Evolutionary conservation across 208 protist genomes (phyloP).

Genomic region (Trypanosoma conorhini): DNA sequence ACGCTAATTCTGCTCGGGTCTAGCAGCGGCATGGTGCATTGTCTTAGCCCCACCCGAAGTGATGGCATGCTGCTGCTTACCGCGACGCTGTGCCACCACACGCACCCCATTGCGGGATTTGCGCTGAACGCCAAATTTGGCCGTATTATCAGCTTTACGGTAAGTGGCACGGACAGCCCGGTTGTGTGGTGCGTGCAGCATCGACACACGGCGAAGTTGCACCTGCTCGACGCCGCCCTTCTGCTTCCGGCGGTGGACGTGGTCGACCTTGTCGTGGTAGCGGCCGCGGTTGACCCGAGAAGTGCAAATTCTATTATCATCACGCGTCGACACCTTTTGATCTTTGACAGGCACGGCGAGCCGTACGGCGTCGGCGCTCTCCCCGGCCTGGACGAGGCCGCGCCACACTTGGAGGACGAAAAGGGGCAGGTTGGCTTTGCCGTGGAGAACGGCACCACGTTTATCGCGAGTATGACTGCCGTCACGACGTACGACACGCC

Average conservation of each 20-base stretch:
- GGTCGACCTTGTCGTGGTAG: slow-evolving; percentile 38
- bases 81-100: slow-evolving; percentile 66
- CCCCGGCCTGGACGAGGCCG: slow-evolving; percentile 16
- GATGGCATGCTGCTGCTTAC: slow-evolving; percentile 37
- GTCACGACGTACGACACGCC: slow-evolving; percentile 63
- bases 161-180: slow-evolving; percentile 48
- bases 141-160: slow-evolving; percentile 68
- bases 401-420: slow-evolving; percentile 47
- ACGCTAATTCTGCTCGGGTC: slow-evolving; percentile 61
- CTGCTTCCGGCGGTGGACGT: slow-evolving; percentile 25
- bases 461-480: slow-evolving; percentile 39
- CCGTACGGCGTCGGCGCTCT: slow-evolving; percentile 52
- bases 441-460: slow-evolving; percentile 15
- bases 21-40: slow-evolving; percentile 69
- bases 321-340: slow-evolving; percentile 56
- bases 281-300: slow-evolving; percentile 47
- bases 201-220: slow-evolving; percentile 38
- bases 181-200: slow-evolving; percentile 81
- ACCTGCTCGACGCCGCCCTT: slow-evolving; percentile 34
- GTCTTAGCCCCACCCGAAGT: slow-evolving; percentile 49
- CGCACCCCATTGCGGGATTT: slow-evolving; percentile 58
- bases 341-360: slow-evolving; percentile 81
- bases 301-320: slow-evolving; percentile 47
- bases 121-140: slow-evolving; percentile 35
- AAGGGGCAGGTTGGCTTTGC: slow-evolving; percentile 53